Evolutionary conservation across 768 basidiomycete genomes (phyloP).

Genomic region (Phylloporus sp.): DNA sequence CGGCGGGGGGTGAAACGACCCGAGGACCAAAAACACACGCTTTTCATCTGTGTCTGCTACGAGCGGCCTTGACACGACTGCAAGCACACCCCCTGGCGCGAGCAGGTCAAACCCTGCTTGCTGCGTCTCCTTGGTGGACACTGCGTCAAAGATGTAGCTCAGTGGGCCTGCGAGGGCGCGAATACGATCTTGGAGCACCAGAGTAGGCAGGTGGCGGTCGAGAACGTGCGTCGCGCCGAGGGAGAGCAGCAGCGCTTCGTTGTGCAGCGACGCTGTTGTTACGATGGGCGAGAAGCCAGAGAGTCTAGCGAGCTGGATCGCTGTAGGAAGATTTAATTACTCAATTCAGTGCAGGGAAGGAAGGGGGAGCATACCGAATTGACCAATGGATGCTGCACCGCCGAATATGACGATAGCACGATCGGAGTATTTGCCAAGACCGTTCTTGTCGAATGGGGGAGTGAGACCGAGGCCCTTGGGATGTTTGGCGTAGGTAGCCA

Average conservation of each 20-base stretch:
- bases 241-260: conserved; percentile 25
- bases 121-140: conserved; percentile 32
- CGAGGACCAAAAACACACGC: conserved; percentile 3
- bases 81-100: conserved; percentile 27
- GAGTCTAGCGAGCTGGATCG: conserved; percentile 31
- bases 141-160: conserved; percentile 23
- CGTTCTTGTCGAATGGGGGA: conserved; percentile 26
- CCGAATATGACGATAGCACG: conserved; percentile 34
- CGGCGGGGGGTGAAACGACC: conserved; percentile 3
- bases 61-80: conserved; percentile 7
- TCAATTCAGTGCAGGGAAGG: background rate
- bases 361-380: conserved; percentile 26
- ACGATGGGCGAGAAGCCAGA: conserved; percentile 35
- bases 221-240: conserved; percentile 39
- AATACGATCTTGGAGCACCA: conserved; percentile 5
- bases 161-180: background rate
- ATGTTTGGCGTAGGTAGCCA: conserved; percentile 29
- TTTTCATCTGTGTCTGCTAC: background rate
- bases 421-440: conserved; percentile 29
- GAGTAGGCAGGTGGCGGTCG: conserved; percentile 15
- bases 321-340: conserved; percentile 8
- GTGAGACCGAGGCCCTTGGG: conserved; percentile 23
- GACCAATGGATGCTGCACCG: conserved; percentile 37
- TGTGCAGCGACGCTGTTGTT: conserved; percentile 35
- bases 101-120: conserved; percentile 29